Evolutionary conservation across 768 basidiomycete genomes (phyloP).

Genomic region (Hortiboletus flavorubellus): DNA sequence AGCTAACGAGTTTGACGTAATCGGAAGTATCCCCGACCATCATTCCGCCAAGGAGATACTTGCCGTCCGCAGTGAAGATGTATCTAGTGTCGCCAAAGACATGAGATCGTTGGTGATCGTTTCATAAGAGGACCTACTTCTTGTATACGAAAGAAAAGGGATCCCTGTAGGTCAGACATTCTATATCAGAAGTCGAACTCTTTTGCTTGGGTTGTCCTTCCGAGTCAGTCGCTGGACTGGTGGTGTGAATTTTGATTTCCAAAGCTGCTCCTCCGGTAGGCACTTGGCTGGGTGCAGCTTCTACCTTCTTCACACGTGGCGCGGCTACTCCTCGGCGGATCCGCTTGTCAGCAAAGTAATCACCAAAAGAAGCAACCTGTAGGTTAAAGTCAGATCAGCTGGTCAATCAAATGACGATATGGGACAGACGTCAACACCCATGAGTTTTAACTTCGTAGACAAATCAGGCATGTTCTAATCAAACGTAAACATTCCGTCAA

Average conservation of each 20-base stretch:
- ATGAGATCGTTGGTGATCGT: not conserved
- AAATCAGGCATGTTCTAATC: slow-evolving; percentile 56
- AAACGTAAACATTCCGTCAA: not conserved
- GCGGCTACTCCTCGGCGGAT: slow-evolving; percentile 7
- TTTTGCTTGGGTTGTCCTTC: not conserved
- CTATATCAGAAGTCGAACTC: not conserved
- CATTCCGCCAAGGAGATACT: slow-evolving; percentile 71
- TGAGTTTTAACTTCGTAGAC: slow-evolving; percentile 61
- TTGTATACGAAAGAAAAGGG: slow-evolving; percentile 72
- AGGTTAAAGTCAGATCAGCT: not conserved
- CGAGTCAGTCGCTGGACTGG: not conserved
- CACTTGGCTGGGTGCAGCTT: not conserved
- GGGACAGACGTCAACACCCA: slow-evolving; percentile 50
- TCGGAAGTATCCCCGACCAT: slow-evolving; percentile 74
- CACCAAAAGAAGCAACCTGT: slow-evolving; percentile 66
- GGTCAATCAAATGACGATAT: not conserved
- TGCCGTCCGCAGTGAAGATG: slow-evolving; percentile 68
- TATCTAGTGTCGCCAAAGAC: slow-evolving; percentile 35
- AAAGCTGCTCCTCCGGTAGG: not conserved
- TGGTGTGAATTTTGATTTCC: slow-evolving; percentile 23
- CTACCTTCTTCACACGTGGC: not conserved
- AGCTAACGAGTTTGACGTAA: slow-evolving; percentile 64
- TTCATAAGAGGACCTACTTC: slow-evolving; percentile 36
- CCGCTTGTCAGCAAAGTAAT: slow-evolving; percentile 62
- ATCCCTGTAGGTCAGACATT: slow-evolving; percentile 65